Conservation (phyloP, 2,329 filamentous ascomycete species). For the Pyrenochaeta sp. region DNA sequence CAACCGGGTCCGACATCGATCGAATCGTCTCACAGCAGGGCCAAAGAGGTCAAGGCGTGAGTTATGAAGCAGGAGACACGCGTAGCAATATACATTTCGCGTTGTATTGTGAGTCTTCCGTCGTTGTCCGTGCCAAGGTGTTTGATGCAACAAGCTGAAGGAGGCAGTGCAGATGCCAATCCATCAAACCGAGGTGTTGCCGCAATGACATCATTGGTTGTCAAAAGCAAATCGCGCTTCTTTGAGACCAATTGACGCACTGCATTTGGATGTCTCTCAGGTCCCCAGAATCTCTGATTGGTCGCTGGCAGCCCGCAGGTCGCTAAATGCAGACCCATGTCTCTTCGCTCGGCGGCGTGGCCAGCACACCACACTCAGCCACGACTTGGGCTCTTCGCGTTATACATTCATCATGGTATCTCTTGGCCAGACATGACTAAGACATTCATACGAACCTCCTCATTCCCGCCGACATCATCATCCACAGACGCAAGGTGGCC, state of each 20-base stretch:
- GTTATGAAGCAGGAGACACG: background rate
- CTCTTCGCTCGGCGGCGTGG: background rate
- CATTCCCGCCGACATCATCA: too few species aligned
- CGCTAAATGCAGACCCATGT: background rate
- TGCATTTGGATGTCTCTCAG: background rate
- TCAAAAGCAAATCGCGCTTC: background rate
- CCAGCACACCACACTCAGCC: too few species aligned
- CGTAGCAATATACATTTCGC: background rate
- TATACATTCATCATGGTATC: too few species aligned
- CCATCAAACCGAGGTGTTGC: conserved; percentile 1
- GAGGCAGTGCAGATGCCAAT: conserved; percentile 13
- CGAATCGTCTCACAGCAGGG: background rate
- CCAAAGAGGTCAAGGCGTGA: background rate
- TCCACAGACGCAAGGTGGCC: conserved; percentile 2
- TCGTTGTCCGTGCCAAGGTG: background rate
- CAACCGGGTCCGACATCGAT: conserved; percentile 25
- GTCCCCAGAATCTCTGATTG: background rate
- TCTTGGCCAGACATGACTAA: too few species aligned
- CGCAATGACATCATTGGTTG: conserved; percentile 15
- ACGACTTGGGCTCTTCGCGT: too few species aligned
- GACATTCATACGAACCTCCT: too few species aligned
- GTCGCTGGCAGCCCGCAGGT: too few species aligned
- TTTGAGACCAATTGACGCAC: background rate
- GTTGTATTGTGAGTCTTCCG: background rate
- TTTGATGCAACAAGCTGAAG: conserved; percentile 1